A percentile compares a stretch with the other conserved stretches of the same genome.
Evolutionary conservation across 495 filamentous ascomycete species (phyloP).

Genomic region (Recurvomyces mirabilis): DNA sequence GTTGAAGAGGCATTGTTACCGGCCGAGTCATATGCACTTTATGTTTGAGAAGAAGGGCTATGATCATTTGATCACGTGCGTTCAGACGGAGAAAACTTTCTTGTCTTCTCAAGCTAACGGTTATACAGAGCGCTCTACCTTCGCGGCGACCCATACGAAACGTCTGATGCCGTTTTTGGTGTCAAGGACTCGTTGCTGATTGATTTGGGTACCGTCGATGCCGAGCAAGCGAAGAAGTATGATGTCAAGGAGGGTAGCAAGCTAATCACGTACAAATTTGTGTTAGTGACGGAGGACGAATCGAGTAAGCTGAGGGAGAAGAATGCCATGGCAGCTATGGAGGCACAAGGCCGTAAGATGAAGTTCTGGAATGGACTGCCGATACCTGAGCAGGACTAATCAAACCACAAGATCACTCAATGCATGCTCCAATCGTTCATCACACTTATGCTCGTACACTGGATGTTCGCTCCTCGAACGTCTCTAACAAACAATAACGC

Average conservation of each 20-base stretch:
- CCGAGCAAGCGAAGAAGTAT: conserved; percentile 48
- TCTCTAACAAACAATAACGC: too few species aligned
- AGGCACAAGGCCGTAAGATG: conserved; percentile 58
- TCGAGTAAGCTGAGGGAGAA: conserved; percentile 54
- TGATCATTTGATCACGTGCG: conserved; percentile 77
- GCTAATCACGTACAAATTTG: conserved; percentile 59
- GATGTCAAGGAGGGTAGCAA: conserved; percentile 42
- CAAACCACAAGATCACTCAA: too few species aligned
- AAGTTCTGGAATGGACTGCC: conserved; percentile 76
- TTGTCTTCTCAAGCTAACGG: background rate
- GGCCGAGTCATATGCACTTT: conserved; percentile 88
- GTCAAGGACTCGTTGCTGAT: conserved; percentile 77
- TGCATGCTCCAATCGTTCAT: too few species aligned
- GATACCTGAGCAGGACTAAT: conserved; percentile 61
- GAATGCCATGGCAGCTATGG: conserved; percentile 61
- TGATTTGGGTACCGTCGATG: conserved; percentile 54
- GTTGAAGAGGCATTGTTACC: conserved; percentile 65
- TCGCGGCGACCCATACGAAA: conserved; percentile 77
- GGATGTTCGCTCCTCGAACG: too few species aligned
- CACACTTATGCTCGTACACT: too few species aligned
- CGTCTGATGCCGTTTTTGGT: conserved; percentile 84
- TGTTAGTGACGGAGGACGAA: conserved; percentile 61
- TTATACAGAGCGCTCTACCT: conserved; percentile 60
- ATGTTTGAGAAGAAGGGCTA: conserved; percentile 84
- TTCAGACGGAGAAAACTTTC: conserved; percentile 11